These are phyloP conservation scores for Byssothecium circinans DNA, from an alignment of 2,329 filamentous ascomycete species.

Conservation along the genomic window DNA sequence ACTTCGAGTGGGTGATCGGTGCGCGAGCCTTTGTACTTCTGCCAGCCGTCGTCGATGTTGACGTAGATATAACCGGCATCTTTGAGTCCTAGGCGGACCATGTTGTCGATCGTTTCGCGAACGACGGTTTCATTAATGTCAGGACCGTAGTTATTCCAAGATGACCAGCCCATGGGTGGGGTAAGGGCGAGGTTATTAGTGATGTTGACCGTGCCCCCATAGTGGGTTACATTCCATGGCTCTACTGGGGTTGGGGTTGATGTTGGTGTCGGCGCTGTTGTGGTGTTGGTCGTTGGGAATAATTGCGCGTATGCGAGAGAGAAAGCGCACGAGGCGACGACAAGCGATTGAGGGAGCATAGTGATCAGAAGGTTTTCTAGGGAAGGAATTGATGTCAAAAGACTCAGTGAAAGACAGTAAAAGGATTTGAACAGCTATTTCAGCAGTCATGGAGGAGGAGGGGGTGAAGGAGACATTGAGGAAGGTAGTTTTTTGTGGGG, in stretches of 20 bases:
- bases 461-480: background rate
- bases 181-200: constrained; percentile 22
- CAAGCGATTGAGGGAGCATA: background rate
- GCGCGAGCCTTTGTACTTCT: constrained; percentile 26
- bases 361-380: background rate
- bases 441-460: background rate
- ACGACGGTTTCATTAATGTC: constrained; percentile 26
- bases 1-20: constrained; percentile 28
- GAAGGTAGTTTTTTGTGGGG: background rate
- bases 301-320: constrained; percentile 10
- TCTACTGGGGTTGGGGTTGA: constrained; percentile 12
- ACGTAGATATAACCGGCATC: constrained; percentile 27
- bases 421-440: background rate
- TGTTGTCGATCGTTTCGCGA: constrained; percentile 18
- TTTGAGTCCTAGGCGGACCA: constrained; percentile 19
- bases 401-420: no score
- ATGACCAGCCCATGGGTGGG: constrained; percentile 26
- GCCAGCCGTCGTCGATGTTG: constrained; percentile 44
- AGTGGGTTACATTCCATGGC: constrained; percentile 21
- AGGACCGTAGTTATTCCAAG: constrained; percentile 25
- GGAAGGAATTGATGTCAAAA: no score
- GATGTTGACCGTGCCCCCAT: constrained; percentile 20
- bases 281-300: constrained; percentile 11
- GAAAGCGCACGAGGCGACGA: background rate
- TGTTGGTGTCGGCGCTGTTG: constrained; percentile 6